Conservation (phyloP, 495 filamentous ascomycete species). For the Penicillium ucsense region DNA sequence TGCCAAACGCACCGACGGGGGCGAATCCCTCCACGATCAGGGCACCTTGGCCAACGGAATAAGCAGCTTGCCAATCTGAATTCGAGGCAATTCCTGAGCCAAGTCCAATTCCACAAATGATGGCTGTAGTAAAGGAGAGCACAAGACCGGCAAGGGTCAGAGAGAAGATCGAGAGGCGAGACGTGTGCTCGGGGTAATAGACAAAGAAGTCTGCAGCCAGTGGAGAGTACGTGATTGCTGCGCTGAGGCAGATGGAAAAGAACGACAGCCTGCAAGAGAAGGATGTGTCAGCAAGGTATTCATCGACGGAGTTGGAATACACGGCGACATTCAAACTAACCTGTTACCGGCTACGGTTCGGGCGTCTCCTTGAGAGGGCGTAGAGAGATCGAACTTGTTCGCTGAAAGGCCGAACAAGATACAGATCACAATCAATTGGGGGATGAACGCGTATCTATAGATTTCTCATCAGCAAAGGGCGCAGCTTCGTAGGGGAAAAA, state of each 20-base stretch:
- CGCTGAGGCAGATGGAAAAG: constrained; percentile 55
- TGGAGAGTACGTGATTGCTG: constrained; percentile 54
- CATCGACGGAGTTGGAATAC: not conserved
- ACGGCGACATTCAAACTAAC: constrained; percentile 10
- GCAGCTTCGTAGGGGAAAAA: not conserved
- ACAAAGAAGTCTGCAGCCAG: constrained; percentile 57
- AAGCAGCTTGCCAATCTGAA: constrained; percentile 46
- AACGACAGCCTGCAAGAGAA: constrained; percentile 44
- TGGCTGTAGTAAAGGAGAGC: constrained; percentile 49
- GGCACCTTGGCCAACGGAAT: constrained; percentile 34
- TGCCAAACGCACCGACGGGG: constrained; percentile 56
- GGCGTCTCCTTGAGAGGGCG: constrained; percentile 37
- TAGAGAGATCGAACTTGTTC: constrained; percentile 49
- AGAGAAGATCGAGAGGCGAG: constrained; percentile 22
- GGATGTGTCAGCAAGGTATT: not conserved
- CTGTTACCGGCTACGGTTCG: constrained; percentile 48
- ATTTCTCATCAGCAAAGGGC: not conserved
- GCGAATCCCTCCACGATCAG: constrained; percentile 58
- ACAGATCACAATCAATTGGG: constrained; percentile 53
- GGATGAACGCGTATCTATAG: constrained; percentile 55
- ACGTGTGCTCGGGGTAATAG: constrained; percentile 51
- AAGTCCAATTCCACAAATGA: constrained; percentile 59
- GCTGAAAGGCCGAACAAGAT: constrained; percentile 61
- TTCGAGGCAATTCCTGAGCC: constrained; percentile 49
- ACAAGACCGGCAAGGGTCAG: constrained; percentile 39